These are phyloP conservation scores for Globisporangium polare DNA, from an alignment of 352 stramenopile species.

Conservation along the genomic window DNA sequence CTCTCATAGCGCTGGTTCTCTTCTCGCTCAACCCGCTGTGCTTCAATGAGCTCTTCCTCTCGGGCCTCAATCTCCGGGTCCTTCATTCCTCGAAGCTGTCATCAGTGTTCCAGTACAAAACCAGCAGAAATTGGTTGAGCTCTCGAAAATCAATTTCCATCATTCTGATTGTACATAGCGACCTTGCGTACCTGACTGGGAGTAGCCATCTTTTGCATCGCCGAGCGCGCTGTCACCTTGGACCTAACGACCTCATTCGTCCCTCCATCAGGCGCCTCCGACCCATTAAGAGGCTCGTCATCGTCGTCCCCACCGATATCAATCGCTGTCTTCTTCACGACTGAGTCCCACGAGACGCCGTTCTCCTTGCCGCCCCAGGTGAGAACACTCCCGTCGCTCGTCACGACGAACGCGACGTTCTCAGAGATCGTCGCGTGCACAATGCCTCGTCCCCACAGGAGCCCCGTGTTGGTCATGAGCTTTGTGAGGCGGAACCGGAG, in stretches of 20 bases:
- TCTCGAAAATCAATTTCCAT: neutral
- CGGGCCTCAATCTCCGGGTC: constrained; percentile 41
- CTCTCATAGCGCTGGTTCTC: constrained; percentile 53
- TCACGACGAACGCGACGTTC: constrained; percentile 86
- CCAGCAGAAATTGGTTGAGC: neutral
- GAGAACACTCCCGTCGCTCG: constrained; percentile 78
- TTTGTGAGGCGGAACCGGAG: constrained; percentile 61
- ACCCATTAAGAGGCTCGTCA: neutral
- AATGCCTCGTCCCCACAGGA: constrained; percentile 87
- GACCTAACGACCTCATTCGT: constrained; percentile 5
- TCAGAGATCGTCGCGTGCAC: constrained; percentile 76
- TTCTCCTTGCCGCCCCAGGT: constrained; percentile 84
- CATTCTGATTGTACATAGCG: neutral
- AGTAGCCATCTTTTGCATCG: constrained; percentile 49
- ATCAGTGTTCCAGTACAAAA: neutral
- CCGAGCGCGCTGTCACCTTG: constrained; percentile 48
- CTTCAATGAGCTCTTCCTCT: constrained; percentile 44
- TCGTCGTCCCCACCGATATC: constrained; percentile 10
- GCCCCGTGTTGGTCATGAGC: constrained; percentile 86
- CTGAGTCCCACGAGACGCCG: constrained; percentile 32
- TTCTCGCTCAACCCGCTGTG: constrained; percentile 43
- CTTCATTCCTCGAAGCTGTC: constrained; percentile 35
- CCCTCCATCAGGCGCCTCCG: neutral
- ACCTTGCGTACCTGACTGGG: constrained; percentile 22
- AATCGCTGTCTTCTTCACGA: constrained; percentile 13